Conservation (phyloP, 2,329 filamentous ascomycete genomes). For the Aspergillus sergii region DNA sequence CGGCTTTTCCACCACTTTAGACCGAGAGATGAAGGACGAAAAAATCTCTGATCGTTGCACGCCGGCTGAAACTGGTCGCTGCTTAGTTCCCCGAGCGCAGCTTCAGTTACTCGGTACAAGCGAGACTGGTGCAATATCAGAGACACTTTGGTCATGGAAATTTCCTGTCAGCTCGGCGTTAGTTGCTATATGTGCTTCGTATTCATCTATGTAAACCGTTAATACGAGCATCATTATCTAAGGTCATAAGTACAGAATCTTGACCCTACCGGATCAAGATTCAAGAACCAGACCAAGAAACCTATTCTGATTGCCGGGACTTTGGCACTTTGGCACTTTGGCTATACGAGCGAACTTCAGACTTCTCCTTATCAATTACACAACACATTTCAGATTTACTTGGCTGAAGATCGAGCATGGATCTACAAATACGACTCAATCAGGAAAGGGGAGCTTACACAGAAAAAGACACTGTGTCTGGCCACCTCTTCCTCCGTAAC, state of each 20-base stretch:
- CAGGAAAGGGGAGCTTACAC: conserved; percentile 13
- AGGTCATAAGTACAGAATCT: not conserved
- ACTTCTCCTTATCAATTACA: not conserved
- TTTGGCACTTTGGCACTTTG: not conserved
- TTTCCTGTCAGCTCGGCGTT: not conserved
- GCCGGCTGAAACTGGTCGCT: not conserved
- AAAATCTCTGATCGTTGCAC: not conserved
- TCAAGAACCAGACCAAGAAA: not conserved
- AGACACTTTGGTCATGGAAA: not conserved
- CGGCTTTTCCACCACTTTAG: not conserved
- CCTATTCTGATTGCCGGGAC: not conserved
- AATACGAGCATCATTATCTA: not conserved
- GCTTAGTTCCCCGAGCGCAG: not conserved
- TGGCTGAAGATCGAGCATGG: conserved; percentile 1
- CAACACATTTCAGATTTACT: not conserved
- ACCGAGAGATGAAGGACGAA: not conserved
- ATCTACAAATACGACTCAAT: conserved; percentile 14
- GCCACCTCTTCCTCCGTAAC: conserved; percentile 17
- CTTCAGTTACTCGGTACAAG: not conserved
- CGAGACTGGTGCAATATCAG: not conserved
- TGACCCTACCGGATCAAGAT: not conserved
- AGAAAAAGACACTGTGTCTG: conserved; percentile 16
- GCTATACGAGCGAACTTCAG: not conserved
- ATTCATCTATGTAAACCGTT: not conserved
- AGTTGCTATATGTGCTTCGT: not conserved